Evolutionary conservation across 2,329 filamentous ascomycete genomes (phyloP).

Genomic region (Neodidymelliopsis sp.): DNA sequence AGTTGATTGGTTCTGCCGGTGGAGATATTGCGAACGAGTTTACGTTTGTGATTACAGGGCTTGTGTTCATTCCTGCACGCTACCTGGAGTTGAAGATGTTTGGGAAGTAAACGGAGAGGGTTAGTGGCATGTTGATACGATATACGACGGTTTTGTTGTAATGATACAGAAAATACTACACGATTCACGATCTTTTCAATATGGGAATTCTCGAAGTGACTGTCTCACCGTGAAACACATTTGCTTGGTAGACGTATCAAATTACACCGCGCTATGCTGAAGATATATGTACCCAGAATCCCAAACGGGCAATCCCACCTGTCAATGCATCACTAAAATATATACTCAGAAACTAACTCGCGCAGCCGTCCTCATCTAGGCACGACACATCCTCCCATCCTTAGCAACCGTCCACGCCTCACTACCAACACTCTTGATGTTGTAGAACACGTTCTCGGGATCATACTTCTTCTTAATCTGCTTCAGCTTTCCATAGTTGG

Average conservation of each 20-base stretch:
- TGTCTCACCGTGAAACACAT: too few relatives aligned
- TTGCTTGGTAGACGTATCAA: slow-evolving; percentile 52
- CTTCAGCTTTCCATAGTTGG: slow-evolving; percentile 65
- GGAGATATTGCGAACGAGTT: slow-evolving; percentile 42
- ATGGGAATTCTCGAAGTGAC: too few relatives aligned
- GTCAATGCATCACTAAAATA: neutral
- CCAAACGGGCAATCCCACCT: neutral
- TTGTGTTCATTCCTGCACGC: slow-evolving; percentile 40
- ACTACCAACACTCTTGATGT: slow-evolving; percentile 26
- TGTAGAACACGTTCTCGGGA: slow-evolving; percentile 30
- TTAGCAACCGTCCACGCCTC: slow-evolving; percentile 24
- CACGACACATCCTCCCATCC: slow-evolving; percentile 22
- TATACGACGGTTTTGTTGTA: too few relatives aligned
- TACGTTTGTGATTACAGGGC: slow-evolving; percentile 33
- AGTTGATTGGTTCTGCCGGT: slow-evolving; percentile 34
- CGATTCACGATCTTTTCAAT: too few relatives aligned
- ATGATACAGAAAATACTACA: too few relatives aligned
- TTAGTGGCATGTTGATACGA: neutral
- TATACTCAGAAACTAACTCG: neutral
- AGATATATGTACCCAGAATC: slow-evolving; percentile 9
- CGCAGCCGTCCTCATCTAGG: neutral
- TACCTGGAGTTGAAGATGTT: slow-evolving; percentile 38
- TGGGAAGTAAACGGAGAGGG: slow-evolving; percentile 22
- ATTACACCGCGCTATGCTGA: slow-evolving; percentile 15
- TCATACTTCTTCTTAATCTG: slow-evolving; percentile 35